Evolutionary conservation across 495 filamentous ascomycete species (phyloP), one percentile per base, ranked within the genome.

Genomic region (Aspergillus diversus): DNA sequence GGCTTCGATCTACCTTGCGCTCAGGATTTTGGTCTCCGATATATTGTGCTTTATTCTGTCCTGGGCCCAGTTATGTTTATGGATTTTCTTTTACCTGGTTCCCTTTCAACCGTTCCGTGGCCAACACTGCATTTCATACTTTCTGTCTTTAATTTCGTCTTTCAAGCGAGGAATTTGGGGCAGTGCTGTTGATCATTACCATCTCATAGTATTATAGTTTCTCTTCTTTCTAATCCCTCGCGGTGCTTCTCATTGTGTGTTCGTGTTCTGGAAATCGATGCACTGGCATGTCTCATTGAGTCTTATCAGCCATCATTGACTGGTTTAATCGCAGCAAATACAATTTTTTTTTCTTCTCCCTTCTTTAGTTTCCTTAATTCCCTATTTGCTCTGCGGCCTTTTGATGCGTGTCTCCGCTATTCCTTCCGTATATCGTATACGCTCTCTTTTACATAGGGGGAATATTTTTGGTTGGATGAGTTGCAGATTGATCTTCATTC

Each of bases 111-210:
- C 34, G 57, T 12, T 56, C 35, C 16, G 33, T 37, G 55, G 57
- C 60, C 60, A 57, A 64, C 43, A 51, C 51, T 65, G 53, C 57
- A 57, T 63, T 59, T 57, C 48, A 63, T 49, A 60, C 60, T 37
- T 54, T 27, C 50, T 47, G 53, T 66, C 60, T 62, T 62, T 63
- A 60, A 63, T 63, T 50, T 64, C 58, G 52, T 64, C 55, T 64
- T 69, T 66, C 53, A 63, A 71, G 68, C 65, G 65, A 68, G 65
- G 57, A 67, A 63, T 61, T 43, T 60, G 59, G 65, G 21, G 60
- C 60, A 62, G 51, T 60, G 57, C 61, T 53, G 32, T 66, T 66
- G 58, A 62, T 64, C 52, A 52, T 60, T 59, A 47, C 21, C 21
- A 27, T 65, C 33, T 65, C 52, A 63, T 50, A 62, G 61, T 64